Conservation (phyloP, 1,284 basidiomycete genomes). For the Cutaneotrichosporon daszewskae region DNA sequence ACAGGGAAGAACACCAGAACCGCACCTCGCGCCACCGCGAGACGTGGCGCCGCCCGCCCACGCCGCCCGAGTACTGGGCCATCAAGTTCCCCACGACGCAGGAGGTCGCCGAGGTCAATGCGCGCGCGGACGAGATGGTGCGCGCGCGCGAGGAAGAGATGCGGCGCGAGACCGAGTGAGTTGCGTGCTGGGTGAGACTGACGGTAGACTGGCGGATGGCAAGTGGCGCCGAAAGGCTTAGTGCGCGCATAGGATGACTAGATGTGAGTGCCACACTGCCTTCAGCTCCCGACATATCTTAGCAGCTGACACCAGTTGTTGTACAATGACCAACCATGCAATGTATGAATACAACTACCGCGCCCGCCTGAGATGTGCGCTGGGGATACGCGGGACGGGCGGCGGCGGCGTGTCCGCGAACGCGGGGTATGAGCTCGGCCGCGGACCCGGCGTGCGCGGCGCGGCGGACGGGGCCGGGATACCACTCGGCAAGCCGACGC, state of each 20-base stretch:
- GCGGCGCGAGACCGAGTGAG: conserved; percentile 39
- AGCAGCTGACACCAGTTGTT: no score
- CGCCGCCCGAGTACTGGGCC: conserved; percentile 72
- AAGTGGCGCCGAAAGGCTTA: conserved; percentile 36
- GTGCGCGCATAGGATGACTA: not conserved
- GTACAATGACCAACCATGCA: no score
- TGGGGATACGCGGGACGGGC: conserved; percentile 39
- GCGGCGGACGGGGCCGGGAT: conserved; percentile 33
- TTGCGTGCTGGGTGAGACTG: not conserved
- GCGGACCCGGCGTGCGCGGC: conserved; percentile 14
- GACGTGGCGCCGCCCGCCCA: conserved; percentile 61
- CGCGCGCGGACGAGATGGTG: conserved; percentile 55
- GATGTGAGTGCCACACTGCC: no score
- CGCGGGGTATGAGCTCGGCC: conserved; percentile 28
- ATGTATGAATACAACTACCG: no score
- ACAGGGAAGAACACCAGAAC: conserved; percentile 60
- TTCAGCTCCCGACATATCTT: no score
- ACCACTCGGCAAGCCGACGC: conserved; percentile 22
- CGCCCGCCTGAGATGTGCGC: no score
- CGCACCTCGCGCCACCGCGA: conserved; percentile 69
- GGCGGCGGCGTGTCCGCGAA: conserved; percentile 30
- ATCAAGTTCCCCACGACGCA: conserved; percentile 85
- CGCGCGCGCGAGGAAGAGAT: conserved; percentile 60
- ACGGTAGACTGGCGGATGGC: conserved; percentile 29
- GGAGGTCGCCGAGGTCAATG: conserved; percentile 66